These are phyloP conservation scores for Macrocybe gigantea DNA, from an alignment of 768 basidiomycete genomes.

Conservation along the genomic window DNA sequence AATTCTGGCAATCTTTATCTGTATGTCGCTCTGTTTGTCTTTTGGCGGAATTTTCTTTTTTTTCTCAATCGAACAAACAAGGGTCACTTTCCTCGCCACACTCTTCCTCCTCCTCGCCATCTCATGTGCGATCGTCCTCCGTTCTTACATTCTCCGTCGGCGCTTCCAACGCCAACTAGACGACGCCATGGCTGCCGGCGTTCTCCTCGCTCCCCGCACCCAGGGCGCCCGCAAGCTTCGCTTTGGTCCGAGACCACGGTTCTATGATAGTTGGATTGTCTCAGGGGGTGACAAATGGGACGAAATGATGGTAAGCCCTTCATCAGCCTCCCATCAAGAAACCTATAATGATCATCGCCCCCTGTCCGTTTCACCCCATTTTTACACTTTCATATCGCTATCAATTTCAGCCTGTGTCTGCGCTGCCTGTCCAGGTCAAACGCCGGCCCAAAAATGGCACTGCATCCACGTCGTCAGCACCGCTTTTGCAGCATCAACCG, in stretches of 20 bases:
- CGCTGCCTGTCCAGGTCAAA: slow-evolving; percentile 28
- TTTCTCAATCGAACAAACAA: slow-evolving; percentile 17
- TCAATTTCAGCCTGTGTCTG: slow-evolving; percentile 31
- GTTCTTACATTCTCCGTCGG: slow-evolving; percentile 56
- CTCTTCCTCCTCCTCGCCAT: slow-evolving; percentile 62
- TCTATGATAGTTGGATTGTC: slow-evolving; percentile 41
- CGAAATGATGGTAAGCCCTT: slow-evolving; percentile 38
- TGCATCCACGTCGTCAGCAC: slow-evolving; percentile 10
- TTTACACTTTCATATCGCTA: slow-evolving; percentile 2
- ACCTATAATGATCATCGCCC: not conserved
- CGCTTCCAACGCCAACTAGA: slow-evolving; percentile 49
- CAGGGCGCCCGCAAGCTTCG: slow-evolving; percentile 33
- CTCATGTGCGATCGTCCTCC: slow-evolving; percentile 57
- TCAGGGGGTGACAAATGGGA: slow-evolving; percentile 34
- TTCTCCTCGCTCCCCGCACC: slow-evolving; percentile 34
- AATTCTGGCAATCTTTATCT: slow-evolving; percentile 39
- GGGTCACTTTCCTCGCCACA: slow-evolving; percentile 70
- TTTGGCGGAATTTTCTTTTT: not conserved
- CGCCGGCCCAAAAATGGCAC: slow-evolving; percentile 20
- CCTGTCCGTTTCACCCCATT: slow-evolving; percentile 3
- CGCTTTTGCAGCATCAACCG: slow-evolving; percentile 3
- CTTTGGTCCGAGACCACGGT: slow-evolving; percentile 43
- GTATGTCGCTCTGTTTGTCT: slow-evolving; percentile 17
- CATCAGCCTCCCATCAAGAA: not conserved
- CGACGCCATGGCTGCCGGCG: slow-evolving; percentile 46